Evolutionary conservation across 768 basidiomycete species (phyloP), one percentile per base, ranked within the genome.

Genomic region (Rhizopogon sp.): DNA sequence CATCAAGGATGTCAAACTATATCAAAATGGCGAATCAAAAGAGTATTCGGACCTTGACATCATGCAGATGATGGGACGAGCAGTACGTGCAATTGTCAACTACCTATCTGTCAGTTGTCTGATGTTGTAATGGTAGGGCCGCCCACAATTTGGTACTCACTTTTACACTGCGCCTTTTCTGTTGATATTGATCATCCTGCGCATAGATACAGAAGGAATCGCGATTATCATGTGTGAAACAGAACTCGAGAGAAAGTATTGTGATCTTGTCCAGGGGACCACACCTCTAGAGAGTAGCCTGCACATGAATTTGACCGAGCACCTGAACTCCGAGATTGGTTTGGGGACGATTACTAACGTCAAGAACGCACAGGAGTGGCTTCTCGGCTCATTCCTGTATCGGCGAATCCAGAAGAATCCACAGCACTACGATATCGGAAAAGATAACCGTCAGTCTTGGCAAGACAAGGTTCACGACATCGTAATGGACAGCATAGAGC

Each of bases 1-100:
- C 57, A 88, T 99, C 62, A 93, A 92, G 62, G 96, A 95, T 3
- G 94, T 96, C 22, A 85, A 84, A 61, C 75, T 81, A 3, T 99
- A 85, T 66, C 82, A 85, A 58, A 87, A 87, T 50, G 81, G 79
- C 43, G 74, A 74, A 14, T 81, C 82, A 45, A 75, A 78, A 35
- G 94, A 98, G 62, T 97, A 97, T 68, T 87, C 88, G 0, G 95
- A 97, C 66, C 77, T 97, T 5, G 97, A 98, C 62, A 78, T 98
- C 29, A 84, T 91, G 79, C 95, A 97, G 69, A 98, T 98, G 96
- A 82, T 98, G 55, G 97, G 96, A 6, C 83, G 97, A 45, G 94
- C 94, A 42, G 90, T 91, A 66, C 68, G 84, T 49, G 20, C 53
- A 43, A 1, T 35, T 2, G 40, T 40, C 17, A 17, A 13, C 33